Base-by-base conservation (phyloP, 2,329 filamentous ascomycete genomes). In the Penicillium brasilianum region DNA sequence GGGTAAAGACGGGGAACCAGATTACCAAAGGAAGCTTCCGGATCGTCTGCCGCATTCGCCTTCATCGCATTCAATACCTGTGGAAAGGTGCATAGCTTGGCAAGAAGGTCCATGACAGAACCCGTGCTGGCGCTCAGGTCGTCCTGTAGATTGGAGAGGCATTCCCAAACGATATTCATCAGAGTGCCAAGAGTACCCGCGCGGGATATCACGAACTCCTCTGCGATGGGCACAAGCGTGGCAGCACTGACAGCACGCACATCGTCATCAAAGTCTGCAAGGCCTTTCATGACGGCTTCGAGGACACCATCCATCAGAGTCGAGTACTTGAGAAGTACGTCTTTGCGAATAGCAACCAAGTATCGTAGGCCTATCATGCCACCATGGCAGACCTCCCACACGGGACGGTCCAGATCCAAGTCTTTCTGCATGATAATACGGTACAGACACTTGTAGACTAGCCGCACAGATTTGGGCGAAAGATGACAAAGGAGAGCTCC, bases 351-450 rank as follows among this genome's bases (percentile, higher is more conserved):
- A 9, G 95, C 95, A 32, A 99, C 95, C 50, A 99, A 87, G 72
- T 99, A 99, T 70, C 94, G 87, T 71, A 99, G 80, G 8, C 95
- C 95, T 50, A 98, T 93, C 95, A 99, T 99, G 64, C 95, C 95
- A 67, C 95, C 95, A 75, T 99, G 96, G 71, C 93, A 97, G 39
- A 97, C 91, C 61, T 96, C 92, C 95, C 95, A 99, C 32, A 93
- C 85, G 14, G 90, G 88, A 34, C 85, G 86, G 25, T 89, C 87
- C 25, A 93, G 81, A 39, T 88, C 86, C 22, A 95, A 81, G 67
- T 96, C 91, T 44, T 89, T 87, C 74, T 97, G 93, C 87, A 97
- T 95, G 39, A 98, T 93, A 81, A 99, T 90, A 39, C 90, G 87
- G 71, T 95, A 90, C 4, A 99, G 84, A 46, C 96, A 90, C 49